Conservation (phyloP, 73 alveolate species). For the Halteria grandinella region DNA sequence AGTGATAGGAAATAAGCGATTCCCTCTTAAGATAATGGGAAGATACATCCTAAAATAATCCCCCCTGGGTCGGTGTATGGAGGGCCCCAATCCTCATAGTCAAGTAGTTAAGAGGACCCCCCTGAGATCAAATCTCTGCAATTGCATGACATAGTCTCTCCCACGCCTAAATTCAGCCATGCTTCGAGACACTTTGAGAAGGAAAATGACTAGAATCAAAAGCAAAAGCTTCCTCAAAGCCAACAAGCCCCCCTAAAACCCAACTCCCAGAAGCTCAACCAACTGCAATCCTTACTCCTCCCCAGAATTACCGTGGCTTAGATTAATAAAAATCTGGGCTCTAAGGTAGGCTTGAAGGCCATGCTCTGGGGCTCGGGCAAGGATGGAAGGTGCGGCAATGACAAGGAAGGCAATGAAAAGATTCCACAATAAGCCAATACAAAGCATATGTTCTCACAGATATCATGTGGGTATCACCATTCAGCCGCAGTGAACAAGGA, state of each 20-base stretch:
- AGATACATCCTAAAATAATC: too few relatives aligned
- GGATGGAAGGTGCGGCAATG: slow-evolving; percentile 90
- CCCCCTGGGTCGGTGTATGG: too few relatives aligned
- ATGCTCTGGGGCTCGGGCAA: slow-evolving; percentile 96
- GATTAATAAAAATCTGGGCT: neutral
- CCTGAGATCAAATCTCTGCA: slow-evolving; percentile 16
- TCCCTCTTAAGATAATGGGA: too few relatives aligned
- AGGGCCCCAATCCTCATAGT: too few relatives aligned
- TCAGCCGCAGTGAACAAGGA: slow-evolving; percentile 91
- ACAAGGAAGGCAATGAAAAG: slow-evolving; percentile 62
- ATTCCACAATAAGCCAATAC: slow-evolving; percentile 5
- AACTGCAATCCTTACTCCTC: neutral
- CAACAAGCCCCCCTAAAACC: too few relatives aligned
- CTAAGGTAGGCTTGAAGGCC: slow-evolving; percentile 40
- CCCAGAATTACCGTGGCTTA: neutral
- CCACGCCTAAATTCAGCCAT: slow-evolving; percentile 53
- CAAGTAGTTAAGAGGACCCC: slow-evolving; percentile 45
- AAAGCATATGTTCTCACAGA: slow-evolving; percentile 6
- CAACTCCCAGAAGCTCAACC: neutral
- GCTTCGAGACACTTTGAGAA: neutral
- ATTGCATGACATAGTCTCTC: neutral
- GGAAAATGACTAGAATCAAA: neutral
- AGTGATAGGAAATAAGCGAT: too few relatives aligned
- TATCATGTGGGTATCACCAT: slow-evolving; percentile 93
- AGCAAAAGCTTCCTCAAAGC: neutral